These are phyloP conservation scores for Rossbeevera mucosa DNA, from an alignment of 768 basidiomycete species.

Conservation along the genomic window DNA sequence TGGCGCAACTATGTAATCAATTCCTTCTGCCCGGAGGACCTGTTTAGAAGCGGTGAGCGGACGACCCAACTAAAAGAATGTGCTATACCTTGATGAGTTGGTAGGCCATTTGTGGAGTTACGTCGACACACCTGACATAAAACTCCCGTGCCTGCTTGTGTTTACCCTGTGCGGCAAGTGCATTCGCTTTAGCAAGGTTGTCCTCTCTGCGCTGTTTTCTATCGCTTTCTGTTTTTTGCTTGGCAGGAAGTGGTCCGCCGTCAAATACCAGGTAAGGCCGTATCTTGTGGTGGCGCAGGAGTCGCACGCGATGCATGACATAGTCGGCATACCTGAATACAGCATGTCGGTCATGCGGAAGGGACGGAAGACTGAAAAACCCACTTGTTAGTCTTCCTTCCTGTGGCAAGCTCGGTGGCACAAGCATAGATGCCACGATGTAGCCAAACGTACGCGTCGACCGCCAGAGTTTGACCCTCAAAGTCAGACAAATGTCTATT, in stretches of 20 bases:
- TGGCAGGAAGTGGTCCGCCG: constrained; percentile 92
- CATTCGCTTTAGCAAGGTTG: constrained; percentile 67
- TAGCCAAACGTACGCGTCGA: constrained; percentile 95
- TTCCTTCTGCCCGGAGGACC: constrained; percentile 79
- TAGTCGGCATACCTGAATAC: constrained; percentile 85
- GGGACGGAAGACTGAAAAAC: constrained; percentile 23
- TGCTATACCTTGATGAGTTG: constrained; percentile 86
- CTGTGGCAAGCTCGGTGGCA: constrained; percentile 84
- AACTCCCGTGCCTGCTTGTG: constrained; percentile 77
- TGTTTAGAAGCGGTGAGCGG: constrained; percentile 30
- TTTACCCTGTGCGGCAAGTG: constrained; percentile 73
- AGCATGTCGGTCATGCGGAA: constrained; percentile 3
- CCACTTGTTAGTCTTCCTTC: constrained; percentile 78
- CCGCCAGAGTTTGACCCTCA: constrained; percentile 77
- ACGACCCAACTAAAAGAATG: background rate
- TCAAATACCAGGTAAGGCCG: constrained; percentile 93
- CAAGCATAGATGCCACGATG: constrained; percentile 88
- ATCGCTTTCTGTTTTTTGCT: constrained; percentile 82
- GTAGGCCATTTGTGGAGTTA: constrained; percentile 95
- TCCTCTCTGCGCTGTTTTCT: constrained; percentile 75
- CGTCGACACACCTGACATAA: constrained; percentile 89
- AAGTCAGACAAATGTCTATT: constrained; percentile 77
- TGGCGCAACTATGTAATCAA: constrained; percentile 89
- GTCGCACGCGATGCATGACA: constrained; percentile 86
- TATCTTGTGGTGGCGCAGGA: constrained; percentile 80